Percentiles rank a stretch among this genome's conserved stretches.
phyloP scores from a whole-genome alignment of 1,139 yeast species.

The Taiozyma sp. region DNA sequence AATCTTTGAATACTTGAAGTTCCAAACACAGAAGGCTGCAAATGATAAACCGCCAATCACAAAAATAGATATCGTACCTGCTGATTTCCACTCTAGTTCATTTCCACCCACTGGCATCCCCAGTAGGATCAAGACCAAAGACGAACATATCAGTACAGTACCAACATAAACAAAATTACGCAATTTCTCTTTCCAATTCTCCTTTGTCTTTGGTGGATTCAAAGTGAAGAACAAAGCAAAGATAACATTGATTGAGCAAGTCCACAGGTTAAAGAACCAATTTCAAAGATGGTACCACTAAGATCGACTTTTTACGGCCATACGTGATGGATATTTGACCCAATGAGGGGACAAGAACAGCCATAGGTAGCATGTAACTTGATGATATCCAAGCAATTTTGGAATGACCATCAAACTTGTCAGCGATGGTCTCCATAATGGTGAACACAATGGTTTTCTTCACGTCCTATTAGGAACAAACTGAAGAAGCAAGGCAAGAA shows the following conservation, averaged over 20 bases:
- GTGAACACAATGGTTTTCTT: conserved; percentile 59
- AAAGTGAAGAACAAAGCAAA: conserved; percentile 42
- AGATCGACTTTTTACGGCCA: conserved; percentile 52
- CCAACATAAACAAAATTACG: conserved; percentile 45
- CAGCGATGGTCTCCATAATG: conserved; percentile 50
- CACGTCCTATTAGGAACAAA: conserved; percentile 61
- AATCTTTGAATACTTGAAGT: conserved; percentile 38
- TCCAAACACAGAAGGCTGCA: conserved; percentile 41
- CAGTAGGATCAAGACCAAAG: conserved; percentile 40
- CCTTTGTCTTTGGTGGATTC: conserved; percentile 49
- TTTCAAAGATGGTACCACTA: conserved; percentile 48
- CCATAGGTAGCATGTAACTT: conserved; percentile 57
- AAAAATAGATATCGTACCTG: conserved; percentile 50
- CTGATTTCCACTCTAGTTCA: conserved; percentile 48
- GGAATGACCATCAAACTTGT: conserved; percentile 47
- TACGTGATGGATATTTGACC: conserved; percentile 58
- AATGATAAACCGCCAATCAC: conserved; percentile 47
- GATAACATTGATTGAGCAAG: conserved; percentile 51
- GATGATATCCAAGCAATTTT: conserved; percentile 59
- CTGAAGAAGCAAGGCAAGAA: conserved; percentile 42
- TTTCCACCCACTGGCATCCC: conserved; percentile 51
- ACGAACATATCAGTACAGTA: conserved; percentile 36
- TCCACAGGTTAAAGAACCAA: conserved; percentile 61
- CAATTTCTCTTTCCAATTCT: conserved; percentile 38
- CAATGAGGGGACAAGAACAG: conserved; percentile 54